Evolutionary conservation across 1,284 basidiomycete species (phyloP), one percentile per base, ranked within the genome.

Genomic region (Pseudozyma sp.): DNA sequence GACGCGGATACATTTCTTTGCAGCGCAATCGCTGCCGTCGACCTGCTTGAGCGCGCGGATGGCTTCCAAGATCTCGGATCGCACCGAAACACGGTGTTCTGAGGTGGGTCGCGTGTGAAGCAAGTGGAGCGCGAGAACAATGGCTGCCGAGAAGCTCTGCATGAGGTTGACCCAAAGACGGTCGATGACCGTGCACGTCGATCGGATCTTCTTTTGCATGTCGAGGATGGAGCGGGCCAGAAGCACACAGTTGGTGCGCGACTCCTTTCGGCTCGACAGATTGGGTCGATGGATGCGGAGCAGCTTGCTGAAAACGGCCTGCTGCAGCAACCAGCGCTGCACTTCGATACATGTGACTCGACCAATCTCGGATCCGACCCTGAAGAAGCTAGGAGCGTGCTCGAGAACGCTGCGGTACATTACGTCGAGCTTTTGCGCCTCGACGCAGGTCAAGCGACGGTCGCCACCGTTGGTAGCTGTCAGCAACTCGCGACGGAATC

Each of bases 301-400:
- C 5, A 83, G 70, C 62, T 79, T 78, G 71, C 77, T 76, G 54
- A 83, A 82, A 3, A 82, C 73, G 19, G 57, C 64, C 63, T 82
- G 81, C 64, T 81, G 78, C 30, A 83, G 68, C 34, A 82, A 55
- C 79, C 80, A 83, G 11, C 81, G 70, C 54, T 82, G 76, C 43
- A 83, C 75, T 58, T 81, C 79, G 50, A 76, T 57, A 51, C 70
- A 68, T 13, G 64, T 75, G 1, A 75, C 60, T 7, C 71, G 66
- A 24, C 67, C 68, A 30, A 67, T 64, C 50, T 79, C 75, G 19
- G 74, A 77, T 7, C 80, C 80, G 16, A 80, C 74, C 53, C 63
- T 65, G 67, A 78, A 81, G 69, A 80, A 82, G 57, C 57, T 54
- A 3, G 78, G 75, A 5, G 78, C 75, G 16, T 70, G 65, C 48